A percentile compares a stretch with the other conserved stretches of the same genome.
Evolutionary conservation across 2,329 filamentous ascomycete species (phyloP).

Genomic region (Penicillium verrucosum): DNA sequence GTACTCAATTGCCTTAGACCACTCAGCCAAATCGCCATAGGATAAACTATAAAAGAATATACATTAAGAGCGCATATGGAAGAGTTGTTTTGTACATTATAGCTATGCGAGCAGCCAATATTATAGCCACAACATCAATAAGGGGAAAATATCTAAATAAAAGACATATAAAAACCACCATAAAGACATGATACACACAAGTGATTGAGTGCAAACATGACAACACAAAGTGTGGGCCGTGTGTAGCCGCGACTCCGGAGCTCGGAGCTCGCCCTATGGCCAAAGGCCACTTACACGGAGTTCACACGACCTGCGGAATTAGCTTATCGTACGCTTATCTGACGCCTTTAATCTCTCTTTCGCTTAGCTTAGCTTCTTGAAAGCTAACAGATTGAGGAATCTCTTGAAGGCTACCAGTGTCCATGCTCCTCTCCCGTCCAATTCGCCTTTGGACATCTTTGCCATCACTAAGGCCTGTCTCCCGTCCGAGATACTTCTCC

Average conservation of each 20-base stretch:
- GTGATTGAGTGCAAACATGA: constrained; percentile 14
- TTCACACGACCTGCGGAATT: constrained; percentile 11
- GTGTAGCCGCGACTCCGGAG: constrained; percentile 5
- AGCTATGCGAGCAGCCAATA: too few species aligned
- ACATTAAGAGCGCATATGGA: too few species aligned
- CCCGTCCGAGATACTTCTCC: constrained; percentile 39
- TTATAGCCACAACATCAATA: too few species aligned
- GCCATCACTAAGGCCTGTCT: constrained; percentile 27
- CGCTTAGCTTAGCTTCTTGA: neutral
- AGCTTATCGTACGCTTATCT: constrained; percentile 19
- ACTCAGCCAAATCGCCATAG: too few species aligned
- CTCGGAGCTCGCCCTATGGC: constrained; percentile 8
- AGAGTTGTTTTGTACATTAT: too few species aligned
- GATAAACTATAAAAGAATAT: too few species aligned
- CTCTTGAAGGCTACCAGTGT: neutral
- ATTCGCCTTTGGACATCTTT: constrained; percentile 32
- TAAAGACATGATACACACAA: too few species aligned
- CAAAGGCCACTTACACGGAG: constrained; percentile 7
- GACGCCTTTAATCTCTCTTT: neutral
- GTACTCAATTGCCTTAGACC: too few species aligned
- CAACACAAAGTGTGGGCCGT: constrained; percentile 11
- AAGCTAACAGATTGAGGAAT: neutral
- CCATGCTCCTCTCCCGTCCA: constrained; percentile 37
- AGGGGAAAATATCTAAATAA: too few species aligned
- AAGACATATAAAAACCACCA: too few species aligned